These are phyloP conservation scores for Orbilia ellipsospora DNA, from an alignment of 2,329 filamentous ascomycete species.

Conservation along the genomic window DNA sequence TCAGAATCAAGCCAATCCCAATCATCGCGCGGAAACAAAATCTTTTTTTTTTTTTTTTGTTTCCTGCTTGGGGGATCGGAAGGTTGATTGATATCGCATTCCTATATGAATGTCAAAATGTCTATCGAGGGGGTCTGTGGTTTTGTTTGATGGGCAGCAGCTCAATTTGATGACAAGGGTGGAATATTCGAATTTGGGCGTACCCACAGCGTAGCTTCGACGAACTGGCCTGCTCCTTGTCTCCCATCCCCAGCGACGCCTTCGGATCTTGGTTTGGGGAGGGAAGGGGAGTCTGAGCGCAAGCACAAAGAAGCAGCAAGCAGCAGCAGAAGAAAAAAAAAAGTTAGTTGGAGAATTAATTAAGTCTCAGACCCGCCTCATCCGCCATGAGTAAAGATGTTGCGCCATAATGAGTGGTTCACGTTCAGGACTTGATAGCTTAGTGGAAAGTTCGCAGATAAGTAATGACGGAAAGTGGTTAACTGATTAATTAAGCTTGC, in stretches of 20 bases:
- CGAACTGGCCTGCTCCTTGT: conserved; percentile 22
- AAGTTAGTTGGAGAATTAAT: not conserved
- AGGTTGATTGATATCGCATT: not conserved
- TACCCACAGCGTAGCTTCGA: conserved; percentile 40
- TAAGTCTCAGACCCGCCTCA: conserved; percentile 53
- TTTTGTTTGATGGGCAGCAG: conserved; percentile 45
- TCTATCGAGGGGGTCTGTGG: conserved; percentile 43
- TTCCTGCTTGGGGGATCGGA: too few relatives aligned
- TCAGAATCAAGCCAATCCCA: not conserved
- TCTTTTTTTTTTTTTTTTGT: not conserved
- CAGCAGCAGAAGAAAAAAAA: not conserved
- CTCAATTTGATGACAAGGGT: conserved; percentile 37
- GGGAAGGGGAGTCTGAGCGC: conserved; percentile 39
- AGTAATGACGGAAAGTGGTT: too few relatives aligned
- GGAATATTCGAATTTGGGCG: not conserved
- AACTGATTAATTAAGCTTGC: too few relatives aligned
- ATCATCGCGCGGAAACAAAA: not conserved
- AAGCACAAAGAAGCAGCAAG: conserved; percentile 14
- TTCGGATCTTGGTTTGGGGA: conserved; percentile 54
- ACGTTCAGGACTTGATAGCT: not conserved
- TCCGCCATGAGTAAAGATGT: conserved; percentile 41
- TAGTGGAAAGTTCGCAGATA: too few relatives aligned
- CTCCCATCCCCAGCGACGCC: conserved; percentile 33
- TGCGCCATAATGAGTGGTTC: conserved; percentile 49
- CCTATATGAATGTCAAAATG: too few relatives aligned